Percentiles rank a stretch among this genome's conserved stretches.
These are phyloP conservation scores for Closterium sp. DNA, from an alignment of 139 green algal species.

Conservation along the genomic window DNA sequence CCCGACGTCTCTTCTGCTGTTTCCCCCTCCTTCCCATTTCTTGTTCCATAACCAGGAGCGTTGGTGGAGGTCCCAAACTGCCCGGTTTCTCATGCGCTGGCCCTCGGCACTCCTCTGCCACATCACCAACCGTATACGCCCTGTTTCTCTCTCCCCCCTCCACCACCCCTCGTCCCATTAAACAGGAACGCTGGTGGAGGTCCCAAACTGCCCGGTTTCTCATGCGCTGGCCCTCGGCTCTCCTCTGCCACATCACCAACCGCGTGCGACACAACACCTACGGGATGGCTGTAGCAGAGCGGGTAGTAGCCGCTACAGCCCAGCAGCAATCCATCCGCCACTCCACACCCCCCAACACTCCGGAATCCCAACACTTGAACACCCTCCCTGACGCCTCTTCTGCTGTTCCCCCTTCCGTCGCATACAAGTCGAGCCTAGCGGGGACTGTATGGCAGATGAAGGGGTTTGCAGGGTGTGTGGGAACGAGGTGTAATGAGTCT, in stretches of 20 bases:
- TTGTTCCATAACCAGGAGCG: neutral
- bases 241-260: slow-evolving; percentile 17
- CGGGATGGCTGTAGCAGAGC: neutral
- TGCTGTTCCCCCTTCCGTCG: too few relatives aligned
- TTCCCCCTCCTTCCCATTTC: neutral
- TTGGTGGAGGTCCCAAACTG: neutral
- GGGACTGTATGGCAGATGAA: too few relatives aligned
- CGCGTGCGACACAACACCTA: slow-evolving; percentile 17
- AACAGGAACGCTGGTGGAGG: slow-evolving; percentile 16
- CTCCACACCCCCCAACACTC: too few relatives aligned
- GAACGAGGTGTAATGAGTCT: too few relatives aligned
- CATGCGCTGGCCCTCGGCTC: neutral
- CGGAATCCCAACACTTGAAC: too few relatives aligned
- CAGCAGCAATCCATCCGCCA: too few relatives aligned
- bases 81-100: neutral
- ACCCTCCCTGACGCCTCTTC: too few relatives aligned
- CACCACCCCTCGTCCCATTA: neutral
- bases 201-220: slow-evolving; percentile 9
- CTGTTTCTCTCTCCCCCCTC: neutral
- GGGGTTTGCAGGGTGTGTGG: too few relatives aligned
- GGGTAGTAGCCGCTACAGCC: neutral
- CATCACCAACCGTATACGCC: too few relatives aligned
- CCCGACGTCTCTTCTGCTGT: too few relatives aligned
- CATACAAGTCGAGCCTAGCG: too few relatives aligned
- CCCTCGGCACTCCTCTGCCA: too few relatives aligned